Base-by-base conservation (phyloP, 2,329 filamentous ascomycete genomes). In the Didymella pomorum region DNA sequence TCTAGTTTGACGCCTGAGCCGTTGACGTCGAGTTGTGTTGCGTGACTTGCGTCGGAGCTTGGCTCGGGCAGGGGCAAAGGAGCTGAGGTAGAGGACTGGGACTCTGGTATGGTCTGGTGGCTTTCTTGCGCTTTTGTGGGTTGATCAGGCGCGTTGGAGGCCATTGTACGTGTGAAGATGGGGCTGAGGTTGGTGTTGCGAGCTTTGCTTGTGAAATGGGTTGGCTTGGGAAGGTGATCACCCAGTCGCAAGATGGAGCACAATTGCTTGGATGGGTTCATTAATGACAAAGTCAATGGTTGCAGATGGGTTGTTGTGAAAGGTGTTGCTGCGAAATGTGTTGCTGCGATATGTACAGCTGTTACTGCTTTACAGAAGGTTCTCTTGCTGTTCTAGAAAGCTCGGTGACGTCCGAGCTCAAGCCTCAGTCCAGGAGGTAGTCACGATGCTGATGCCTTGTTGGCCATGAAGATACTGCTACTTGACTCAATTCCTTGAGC, bases 1-100 rank as follows among this genome's bases (percentile, higher is more conserved):
- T 91, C 88, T 9, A 93, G 83, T 48, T 83, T 85, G 42, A 90
- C 81, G 14, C 67, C 71, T 5, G 71, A 72, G 37, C 60, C 69
- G 52, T 68, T 69, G 52, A 79, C 68, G 51, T 76, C 70, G 43
- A 79, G 66, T 52, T 68, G 47, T 4, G 57, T 56, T 51, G 56
- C 51, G 16, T 68, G 47, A 2, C 52, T 56, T 51, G 56, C 51
- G 16, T 58, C 62, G 16, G 61, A 56, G 45, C 39, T 23, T 1
- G 60, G 35, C n/a, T 53, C 44, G n/a, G 55, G 51, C 2, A 49
- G 42, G 23, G 53, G 52, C 26, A 52, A 39, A 12, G 61, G 58
- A 4, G 33, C 45, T 11, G 31, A 11, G 20, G 43, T 4, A 23
- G 45, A 35, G n/a, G 45, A 1, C 3, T 44, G 49, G 4, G 39